These are phyloP conservation scores for Metschnikowia bowlesiae DNA, from an alignment of 805 yeast genomes.

Conservation along the genomic window DNA sequence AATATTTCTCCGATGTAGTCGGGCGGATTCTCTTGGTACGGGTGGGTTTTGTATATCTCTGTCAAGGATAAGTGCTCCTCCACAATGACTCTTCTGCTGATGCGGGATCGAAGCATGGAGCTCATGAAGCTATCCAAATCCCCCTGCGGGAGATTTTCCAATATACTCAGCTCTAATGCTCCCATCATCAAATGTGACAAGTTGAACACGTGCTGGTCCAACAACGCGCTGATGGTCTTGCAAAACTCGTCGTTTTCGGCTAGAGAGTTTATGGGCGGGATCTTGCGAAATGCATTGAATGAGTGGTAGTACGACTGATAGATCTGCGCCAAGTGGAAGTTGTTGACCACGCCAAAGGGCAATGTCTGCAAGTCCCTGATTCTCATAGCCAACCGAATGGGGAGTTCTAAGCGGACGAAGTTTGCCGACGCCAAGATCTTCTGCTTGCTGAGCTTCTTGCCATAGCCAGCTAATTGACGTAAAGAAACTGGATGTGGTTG, in stretches of 20 bases:
- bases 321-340: conserved; percentile 80
- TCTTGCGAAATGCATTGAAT: conserved; percentile 77
- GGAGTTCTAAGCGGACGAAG: conserved; percentile 81
- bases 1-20: conserved; percentile 74
- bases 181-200: conserved; percentile 93
- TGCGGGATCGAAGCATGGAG: conserved; percentile 75
- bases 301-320: conserved; percentile 87
- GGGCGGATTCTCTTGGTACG: conserved; percentile 46
- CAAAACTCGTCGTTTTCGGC: conserved; percentile 77
- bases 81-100: conserved; percentile 82
- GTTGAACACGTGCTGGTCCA: conserved; percentile 76
- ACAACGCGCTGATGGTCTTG: conserved; percentile 52
- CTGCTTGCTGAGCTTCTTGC: conserved; percentile 68
- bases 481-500: conserved; percentile 86
- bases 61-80: conserved; percentile 88
- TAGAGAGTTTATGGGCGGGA: conserved; percentile 60
- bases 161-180: conserved; percentile 71
- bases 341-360: conserved; percentile 81
- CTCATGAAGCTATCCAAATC: conserved; percentile 72
- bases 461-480: conserved; percentile 87
- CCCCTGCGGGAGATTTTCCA: conserved; percentile 52
- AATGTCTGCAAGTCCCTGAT: conserved; percentile 73
- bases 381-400: conserved; percentile 77
- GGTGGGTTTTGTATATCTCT: conserved; percentile 50
- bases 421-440: conserved; percentile 81